These are phyloP conservation scores for Lactarius evosmus DNA, from an alignment of 768 basidiomycete genomes.

Conservation along the genomic window DNA sequence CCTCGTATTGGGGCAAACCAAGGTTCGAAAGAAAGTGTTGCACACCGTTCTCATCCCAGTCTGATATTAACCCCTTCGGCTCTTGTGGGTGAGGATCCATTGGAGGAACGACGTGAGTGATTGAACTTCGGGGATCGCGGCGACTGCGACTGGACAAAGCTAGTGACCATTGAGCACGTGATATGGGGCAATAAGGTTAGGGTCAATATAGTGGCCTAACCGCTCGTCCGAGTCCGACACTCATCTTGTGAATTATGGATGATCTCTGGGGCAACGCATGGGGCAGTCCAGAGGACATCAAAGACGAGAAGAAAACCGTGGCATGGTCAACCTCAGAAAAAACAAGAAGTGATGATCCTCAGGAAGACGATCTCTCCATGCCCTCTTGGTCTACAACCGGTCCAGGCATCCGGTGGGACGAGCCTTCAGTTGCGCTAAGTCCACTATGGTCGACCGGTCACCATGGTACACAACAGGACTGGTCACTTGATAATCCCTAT, in stretches of 20 bases:
- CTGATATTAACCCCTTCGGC: constrained; percentile 37
- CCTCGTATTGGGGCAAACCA: constrained; percentile 84
- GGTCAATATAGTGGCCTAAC: not conserved
- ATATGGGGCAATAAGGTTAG: not conserved
- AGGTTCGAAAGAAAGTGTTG: constrained; percentile 72
- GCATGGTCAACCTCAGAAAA: constrained; percentile 11
- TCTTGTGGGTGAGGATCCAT: constrained; percentile 36
- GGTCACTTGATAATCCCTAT: constrained; percentile 40
- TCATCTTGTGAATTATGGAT: constrained; percentile 46
- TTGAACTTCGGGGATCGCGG: constrained; percentile 13
- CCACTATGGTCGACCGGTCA: constrained; percentile 43
- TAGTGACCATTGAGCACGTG: constrained; percentile 7
- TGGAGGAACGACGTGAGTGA: constrained; percentile 18
- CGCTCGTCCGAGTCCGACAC: not conserved
- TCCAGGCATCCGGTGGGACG: constrained; percentile 45
- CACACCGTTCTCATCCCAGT: constrained; percentile 79
- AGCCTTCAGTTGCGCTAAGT: constrained; percentile 40
- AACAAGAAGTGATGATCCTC: constrained; percentile 33
- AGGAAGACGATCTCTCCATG: constrained; percentile 53
- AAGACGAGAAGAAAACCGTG: constrained; percentile 4
- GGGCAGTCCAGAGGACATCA: constrained; percentile 43
- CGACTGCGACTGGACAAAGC: not conserved
- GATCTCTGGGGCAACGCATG: constrained; percentile 76
- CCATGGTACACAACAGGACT: constrained; percentile 29
- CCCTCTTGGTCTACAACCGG: constrained; percentile 57